These are phyloP conservation scores for Gossypium davidsonii DNA, from an alignment of 441 rosid species.

Conservation along the genomic window DNA sequence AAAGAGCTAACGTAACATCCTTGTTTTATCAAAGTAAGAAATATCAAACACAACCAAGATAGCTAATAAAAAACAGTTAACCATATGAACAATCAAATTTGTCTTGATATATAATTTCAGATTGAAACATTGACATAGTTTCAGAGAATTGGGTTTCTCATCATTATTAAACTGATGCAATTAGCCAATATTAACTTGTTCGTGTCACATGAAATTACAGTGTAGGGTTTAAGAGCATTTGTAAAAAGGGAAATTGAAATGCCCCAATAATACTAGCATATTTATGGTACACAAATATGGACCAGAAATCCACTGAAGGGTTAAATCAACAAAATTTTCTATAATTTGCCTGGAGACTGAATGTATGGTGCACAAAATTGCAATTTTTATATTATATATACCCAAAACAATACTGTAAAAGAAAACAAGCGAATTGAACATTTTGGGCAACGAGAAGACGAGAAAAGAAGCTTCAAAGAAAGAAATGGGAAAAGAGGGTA, in stretches of 20 bases:
- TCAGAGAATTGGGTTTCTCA: not conserved
- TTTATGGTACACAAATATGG: not conserved
- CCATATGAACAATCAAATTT: not conserved
- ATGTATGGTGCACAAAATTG: not conserved
- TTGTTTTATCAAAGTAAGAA: not conserved
- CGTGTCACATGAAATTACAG: not conserved
- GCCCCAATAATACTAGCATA: not conserved
- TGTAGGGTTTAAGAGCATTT: not conserved
- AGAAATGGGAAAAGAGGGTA: not conserved
- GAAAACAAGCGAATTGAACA: not conserved
- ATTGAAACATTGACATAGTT: not conserved
- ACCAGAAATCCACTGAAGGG: conserved; percentile 3
- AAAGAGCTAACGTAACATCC: not conserved
- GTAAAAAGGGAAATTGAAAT: not conserved
- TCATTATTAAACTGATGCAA: not conserved
- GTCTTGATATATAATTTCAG: not conserved
- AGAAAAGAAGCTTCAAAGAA: conserved; percentile 9
- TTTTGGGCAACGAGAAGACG: not conserved
- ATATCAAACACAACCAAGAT: not conserved
- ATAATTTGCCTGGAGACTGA: not conserved
- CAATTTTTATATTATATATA: not conserved
- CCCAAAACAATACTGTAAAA: not conserved
- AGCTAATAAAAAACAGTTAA: not conserved
- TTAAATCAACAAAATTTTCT: not conserved
- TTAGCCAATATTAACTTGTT: not conserved